phyloP scores from a whole-genome alignment of 371 early-diverging fungal species.

The Rhizomucor pusillus region DNA sequence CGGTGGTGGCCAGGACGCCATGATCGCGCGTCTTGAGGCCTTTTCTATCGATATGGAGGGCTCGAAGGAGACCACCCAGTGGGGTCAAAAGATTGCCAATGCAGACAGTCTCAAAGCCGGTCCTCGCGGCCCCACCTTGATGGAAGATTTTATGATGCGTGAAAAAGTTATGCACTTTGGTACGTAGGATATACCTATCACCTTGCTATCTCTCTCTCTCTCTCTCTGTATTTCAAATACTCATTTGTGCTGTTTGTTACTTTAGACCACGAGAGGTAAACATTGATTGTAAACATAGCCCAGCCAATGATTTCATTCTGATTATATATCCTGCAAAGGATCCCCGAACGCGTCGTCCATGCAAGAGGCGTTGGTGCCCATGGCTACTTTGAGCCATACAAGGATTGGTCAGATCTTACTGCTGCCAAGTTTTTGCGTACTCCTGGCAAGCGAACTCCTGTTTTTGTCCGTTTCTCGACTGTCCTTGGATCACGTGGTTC shows the following conservation, averaged over 20 bases:
- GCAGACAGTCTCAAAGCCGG: constrained; percentile 29
- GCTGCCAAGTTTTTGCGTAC: constrained; percentile 33
- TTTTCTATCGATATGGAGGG: constrained; percentile 9
- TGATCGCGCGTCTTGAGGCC: constrained; percentile 5
- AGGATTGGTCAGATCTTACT: constrained; percentile 35
- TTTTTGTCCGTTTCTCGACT: constrained; percentile 56
- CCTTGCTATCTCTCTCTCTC: too few relatives aligned
- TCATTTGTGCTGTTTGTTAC: constrained; percentile 47
- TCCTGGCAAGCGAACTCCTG: constrained; percentile 44
- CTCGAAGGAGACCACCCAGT: constrained; percentile 12
- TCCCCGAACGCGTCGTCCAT: constrained; percentile 57
- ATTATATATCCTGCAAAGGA: constrained; percentile 32
- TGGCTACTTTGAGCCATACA: constrained; percentile 49
- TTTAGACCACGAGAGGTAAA: constrained; percentile 4
- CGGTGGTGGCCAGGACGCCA: constrained; percentile 6
- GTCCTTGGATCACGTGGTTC: constrained; percentile 45
- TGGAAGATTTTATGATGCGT: constrained; percentile 45
- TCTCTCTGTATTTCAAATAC: too few relatives aligned
- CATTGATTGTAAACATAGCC: constrained; percentile 1
- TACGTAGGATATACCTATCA: constrained; percentile 10
- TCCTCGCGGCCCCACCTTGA: constrained; percentile 36
- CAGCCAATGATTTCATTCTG: background rate
- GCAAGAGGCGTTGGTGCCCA: constrained; percentile 52
- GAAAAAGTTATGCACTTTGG: constrained; percentile 57
- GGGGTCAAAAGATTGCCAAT: constrained; percentile 10